Percentiles rank a stretch among this genome's conserved stretches.
Evolutionary conservation across 2,329 filamentous ascomycete genomes (phyloP).

Genomic region (Aaosphaeria arxii): DNA sequence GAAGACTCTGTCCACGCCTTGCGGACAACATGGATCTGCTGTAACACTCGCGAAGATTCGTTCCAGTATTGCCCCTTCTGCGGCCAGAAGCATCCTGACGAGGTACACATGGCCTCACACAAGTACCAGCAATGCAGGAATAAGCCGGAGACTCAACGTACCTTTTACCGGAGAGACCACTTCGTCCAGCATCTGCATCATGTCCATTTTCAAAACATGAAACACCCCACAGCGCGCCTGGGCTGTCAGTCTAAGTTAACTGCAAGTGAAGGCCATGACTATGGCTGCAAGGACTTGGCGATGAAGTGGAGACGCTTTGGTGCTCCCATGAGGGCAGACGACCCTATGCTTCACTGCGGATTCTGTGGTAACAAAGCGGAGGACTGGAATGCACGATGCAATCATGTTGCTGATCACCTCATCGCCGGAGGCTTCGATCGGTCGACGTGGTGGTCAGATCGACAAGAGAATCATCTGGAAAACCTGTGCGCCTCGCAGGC

Average conservation of each 20-base stretch:
- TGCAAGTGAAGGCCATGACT: conserved; percentile 25
- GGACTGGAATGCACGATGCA: conserved; percentile 30
- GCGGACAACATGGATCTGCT: conserved; percentile 38
- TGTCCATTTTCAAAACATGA: conserved; percentile 31
- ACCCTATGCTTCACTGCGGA: conserved; percentile 35
- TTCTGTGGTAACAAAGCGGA: conserved; percentile 30
- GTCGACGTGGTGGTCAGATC: conserved; percentile 30
- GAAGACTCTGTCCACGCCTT: conserved; percentile 37
- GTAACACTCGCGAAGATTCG: conserved; percentile 16
- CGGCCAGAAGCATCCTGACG: conserved; percentile 27
- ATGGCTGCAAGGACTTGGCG: conserved; percentile 34
- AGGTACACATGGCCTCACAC: conserved; percentile 31
- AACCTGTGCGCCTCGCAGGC: conserved; percentile 27
- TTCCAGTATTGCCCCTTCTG: conserved; percentile 32
- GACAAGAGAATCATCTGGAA: conserved; percentile 29
- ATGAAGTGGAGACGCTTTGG: conserved; percentile 34
- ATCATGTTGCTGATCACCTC: conserved; percentile 33
- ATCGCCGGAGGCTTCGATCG: conserved; percentile 24
- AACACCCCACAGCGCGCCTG: conserved; percentile 30
- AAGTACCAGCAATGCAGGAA: conserved; percentile 33
- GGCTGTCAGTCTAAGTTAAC: conserved; percentile 31
- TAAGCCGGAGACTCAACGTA: conserved; percentile 34
- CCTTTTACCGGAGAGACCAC: conserved; percentile 31
- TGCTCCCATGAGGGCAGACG: conserved; percentile 31
- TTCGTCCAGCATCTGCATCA: conserved; percentile 1